Conservation (phyloP, 192 early-diverging fungal species). For the Backusella tarrabulga region DNA sequence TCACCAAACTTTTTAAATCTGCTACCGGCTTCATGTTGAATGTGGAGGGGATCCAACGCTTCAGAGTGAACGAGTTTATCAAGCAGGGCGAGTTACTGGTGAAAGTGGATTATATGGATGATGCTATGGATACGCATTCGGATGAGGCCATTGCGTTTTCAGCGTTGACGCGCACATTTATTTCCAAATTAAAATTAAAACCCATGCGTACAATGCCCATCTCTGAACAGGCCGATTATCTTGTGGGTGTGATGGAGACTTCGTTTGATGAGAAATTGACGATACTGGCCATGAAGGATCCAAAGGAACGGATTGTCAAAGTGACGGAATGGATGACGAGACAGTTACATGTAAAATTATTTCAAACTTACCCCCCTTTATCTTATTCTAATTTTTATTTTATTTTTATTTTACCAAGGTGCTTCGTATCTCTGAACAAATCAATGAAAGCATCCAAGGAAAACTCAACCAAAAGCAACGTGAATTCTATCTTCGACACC, state of each 20-base stretch:
- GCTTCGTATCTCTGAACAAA: slow-evolving; percentile 62
- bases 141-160: slow-evolving; percentile 49
- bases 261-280: slow-evolving; percentile 66
- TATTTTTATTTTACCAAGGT: too few relatives aligned
- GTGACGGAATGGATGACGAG: slow-evolving; percentile 63
- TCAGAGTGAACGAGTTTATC: slow-evolving; percentile 48
- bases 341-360: slow-evolving; percentile 57
- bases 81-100: slow-evolving; percentile 49
- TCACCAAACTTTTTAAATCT: slow-evolving; percentile 50
- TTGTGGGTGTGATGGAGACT: slow-evolving; percentile 69
- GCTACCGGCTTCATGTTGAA: slow-evolving; percentile 60
- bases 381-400: too few relatives aligned
- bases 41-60: slow-evolving; percentile 60
- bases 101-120: slow-evolving; percentile 28
- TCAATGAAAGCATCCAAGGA: slow-evolving; percentile 67
- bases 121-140: slow-evolving; percentile 42
- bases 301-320: slow-evolving; percentile 56
- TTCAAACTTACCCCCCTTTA: too few relatives aligned
- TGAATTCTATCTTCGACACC: slow-evolving; percentile 75
- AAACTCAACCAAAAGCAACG: slow-evolving; percentile 79
- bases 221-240: slow-evolving; percentile 60
- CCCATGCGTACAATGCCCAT: slow-evolving; percentile 55
- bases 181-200: slow-evolving; percentile 52
- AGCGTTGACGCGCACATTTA: slow-evolving; percentile 47
- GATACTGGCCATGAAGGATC: slow-evolving; percentile 53